These are phyloP conservation scores for Yarrowia sp. DNA, from an alignment of 805 yeast species.

Conservation along the genomic window DNA sequence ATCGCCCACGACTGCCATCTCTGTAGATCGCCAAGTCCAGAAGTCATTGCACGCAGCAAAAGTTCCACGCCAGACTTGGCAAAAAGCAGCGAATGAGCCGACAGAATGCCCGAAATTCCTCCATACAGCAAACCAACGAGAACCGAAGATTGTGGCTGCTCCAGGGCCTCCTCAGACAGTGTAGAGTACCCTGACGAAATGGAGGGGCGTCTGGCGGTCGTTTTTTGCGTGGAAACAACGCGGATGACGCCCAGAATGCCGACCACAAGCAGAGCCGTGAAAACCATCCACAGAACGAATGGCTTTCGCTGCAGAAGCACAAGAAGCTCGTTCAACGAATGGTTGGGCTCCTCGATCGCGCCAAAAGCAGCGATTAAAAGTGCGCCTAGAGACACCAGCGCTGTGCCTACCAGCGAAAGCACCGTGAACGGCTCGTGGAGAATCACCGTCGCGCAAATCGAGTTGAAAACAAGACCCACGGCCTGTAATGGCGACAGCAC, in stretches of 20 bases:
- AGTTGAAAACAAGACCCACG: constrained; percentile 82
- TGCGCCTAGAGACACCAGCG: constrained; percentile 70
- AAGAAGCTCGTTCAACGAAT: constrained; percentile 49
- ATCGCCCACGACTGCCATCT: constrained; percentile 50
- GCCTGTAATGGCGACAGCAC: constrained; percentile 81
- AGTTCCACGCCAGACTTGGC: constrained; percentile 84
- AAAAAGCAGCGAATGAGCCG: constrained; percentile 80
- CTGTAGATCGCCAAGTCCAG: constrained; percentile 43
- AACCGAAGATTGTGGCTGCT: background rate
- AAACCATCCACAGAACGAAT: constrained; percentile 58
- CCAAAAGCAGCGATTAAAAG: constrained; percentile 74
- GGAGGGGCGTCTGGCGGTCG: no score
- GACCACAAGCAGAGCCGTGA: constrained; percentile 34
- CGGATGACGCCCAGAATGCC: background rate
- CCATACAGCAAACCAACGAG: constrained; percentile 65
- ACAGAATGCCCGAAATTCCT: constrained; percentile 65
- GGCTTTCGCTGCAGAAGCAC: constrained; percentile 44
- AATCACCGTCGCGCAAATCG: constrained; percentile 64
- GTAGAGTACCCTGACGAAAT: no score
- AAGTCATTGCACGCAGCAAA: constrained; percentile 46
- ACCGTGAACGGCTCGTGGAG: constrained; percentile 66
- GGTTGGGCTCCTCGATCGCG: constrained; percentile 52
- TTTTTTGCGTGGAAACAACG: background rate
- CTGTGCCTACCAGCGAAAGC: constrained; percentile 60
- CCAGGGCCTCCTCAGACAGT: background rate